A percentile compares a stretch with the other conserved stretches of the same genome.
These are phyloP conservation scores for Ustilago nuda DNA, from an alignment of 1,284 basidiomycete genomes.

Conservation along the genomic window DNA sequence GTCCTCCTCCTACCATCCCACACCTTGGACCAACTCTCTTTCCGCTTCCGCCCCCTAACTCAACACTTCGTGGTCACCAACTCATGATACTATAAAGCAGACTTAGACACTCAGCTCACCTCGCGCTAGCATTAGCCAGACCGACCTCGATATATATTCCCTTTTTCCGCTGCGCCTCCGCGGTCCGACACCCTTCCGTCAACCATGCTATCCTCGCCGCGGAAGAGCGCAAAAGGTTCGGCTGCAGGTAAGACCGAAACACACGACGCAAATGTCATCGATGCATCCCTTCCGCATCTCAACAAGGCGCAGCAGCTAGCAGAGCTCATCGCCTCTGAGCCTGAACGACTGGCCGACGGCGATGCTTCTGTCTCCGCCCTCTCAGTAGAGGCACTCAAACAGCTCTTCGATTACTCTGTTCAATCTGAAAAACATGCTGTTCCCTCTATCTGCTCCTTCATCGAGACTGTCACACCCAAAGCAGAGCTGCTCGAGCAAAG, in stretches of 20 bases:
- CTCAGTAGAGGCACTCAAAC: conserved; percentile 37
- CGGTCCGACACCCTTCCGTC: neutral
- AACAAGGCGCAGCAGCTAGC: conserved; percentile 39
- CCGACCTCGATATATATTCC: neutral
- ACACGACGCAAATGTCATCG: neutral
- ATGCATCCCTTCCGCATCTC: conserved; percentile 20
- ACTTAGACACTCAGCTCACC: neutral
- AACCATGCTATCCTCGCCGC: conserved; percentile 32
- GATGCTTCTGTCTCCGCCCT: conserved; percentile 32
- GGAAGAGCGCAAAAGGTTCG: conserved; percentile 17
- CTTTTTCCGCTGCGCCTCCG: neutral
- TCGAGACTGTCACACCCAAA: conserved; percentile 74
- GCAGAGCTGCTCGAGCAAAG: conserved; percentile 65
- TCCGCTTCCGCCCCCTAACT: neutral
- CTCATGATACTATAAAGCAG: neutral
- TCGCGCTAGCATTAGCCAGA: neutral
- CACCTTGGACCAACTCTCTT: neutral
- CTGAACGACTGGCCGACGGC: conserved; percentile 37
- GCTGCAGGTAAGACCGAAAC: neutral
- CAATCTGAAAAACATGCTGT: conserved; percentile 76
- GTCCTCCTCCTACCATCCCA: neutral
- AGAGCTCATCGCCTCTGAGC: conserved; percentile 42
- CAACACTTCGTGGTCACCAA: neutral
- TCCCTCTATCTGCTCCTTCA: conserved; percentile 77
- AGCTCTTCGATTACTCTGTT: conserved; percentile 62